Conservation (phyloP, 495 filamentous ascomycete genomes). For the Aspergillus sclerotiicarbonarius region DNA sequence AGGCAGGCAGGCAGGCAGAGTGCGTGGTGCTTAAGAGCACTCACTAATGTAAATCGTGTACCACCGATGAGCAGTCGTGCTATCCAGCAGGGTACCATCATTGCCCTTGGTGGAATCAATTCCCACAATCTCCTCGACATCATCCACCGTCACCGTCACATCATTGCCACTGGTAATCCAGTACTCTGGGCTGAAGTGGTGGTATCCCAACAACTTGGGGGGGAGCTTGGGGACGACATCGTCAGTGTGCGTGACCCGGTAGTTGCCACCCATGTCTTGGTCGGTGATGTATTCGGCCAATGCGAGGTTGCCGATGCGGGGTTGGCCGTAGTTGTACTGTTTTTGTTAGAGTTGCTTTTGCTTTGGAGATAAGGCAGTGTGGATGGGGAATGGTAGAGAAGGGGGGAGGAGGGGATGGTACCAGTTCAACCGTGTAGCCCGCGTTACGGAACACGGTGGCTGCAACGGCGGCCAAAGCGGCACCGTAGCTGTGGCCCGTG, state of each 20-base stretch:
- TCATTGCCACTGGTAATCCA: conserved; percentile 42
- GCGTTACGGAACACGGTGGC: conserved; percentile 51
- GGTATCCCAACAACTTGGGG: conserved; percentile 50
- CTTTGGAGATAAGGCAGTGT: too few relatives aligned
- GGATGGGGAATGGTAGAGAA: neutral
- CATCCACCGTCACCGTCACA: conserved; percentile 28
- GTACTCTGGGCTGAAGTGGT: conserved; percentile 65
- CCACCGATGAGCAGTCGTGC: conserved; percentile 35
- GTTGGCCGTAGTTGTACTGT: conserved; percentile 63
- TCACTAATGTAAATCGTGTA: conserved; percentile 37
- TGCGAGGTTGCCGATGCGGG: conserved; percentile 56
- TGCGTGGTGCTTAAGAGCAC: conserved; percentile 8
- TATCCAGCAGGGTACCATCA: conserved; percentile 22
- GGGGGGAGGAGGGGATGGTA: conserved; percentile 8
- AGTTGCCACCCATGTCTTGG: conserved; percentile 45
- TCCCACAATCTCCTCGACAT: conserved; percentile 27
- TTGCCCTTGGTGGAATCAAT: conserved; percentile 30
- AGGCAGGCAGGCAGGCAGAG: neutral
- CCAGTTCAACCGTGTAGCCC: conserved; percentile 32
- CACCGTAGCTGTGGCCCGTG: conserved; percentile 66
- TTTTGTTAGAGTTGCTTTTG: neutral
- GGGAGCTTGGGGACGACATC: conserved; percentile 63
- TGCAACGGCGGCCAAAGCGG: conserved; percentile 56
- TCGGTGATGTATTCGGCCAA: conserved; percentile 52
- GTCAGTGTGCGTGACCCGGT: conserved; percentile 62